Base-by-base conservation (phyloP, 2,329 filamentous ascomycete genomes). In the Penicillium sp. region DNA sequence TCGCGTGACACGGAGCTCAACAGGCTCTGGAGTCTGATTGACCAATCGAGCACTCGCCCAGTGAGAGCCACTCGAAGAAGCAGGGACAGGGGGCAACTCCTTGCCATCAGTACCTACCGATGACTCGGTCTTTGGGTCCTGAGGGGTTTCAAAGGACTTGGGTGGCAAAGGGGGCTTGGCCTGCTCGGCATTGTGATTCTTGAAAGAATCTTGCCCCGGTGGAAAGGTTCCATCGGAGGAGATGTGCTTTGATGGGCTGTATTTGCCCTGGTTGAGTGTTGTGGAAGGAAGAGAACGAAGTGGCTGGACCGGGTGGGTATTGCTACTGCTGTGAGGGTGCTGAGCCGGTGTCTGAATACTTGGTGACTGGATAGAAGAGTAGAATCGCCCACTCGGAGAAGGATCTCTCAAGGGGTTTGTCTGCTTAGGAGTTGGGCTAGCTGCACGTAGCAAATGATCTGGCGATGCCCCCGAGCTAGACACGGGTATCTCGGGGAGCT, bases 1-100 rank as follows among this genome's bases (percentile, higher is more conserved):
- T 36, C 59, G 55, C 5, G 62, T 54, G 40, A 65, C 52, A 5
- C 69, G 61, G 5, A 72, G 55, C 49, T 71, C 62, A 32, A 68
- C 58, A 5, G 68, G 66, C 36, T 62, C 49, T 24, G 53, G 42
- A 11, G 53, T 49, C 26, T 58, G 41, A 28, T 62, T 62, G 29
- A 62, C 49, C 3, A 54, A 46, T 3, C 60, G 50, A 4, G 56
- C 50, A 24, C 55, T 55, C 29, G 55, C 55, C 13, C 61, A 61
- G 11, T 57, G 56, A 5, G 54, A 56, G 39, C 61, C 56, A 18
- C 35, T 18, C n/a, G 55, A 55, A 24, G 46, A 13, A 7, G 9
- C 13, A 11, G 54, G 48, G 43, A 39, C 12, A 28, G 34, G 39
- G 9, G 56, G 44, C 41, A 58, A 35, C 18, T 43, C 42, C 5